Base-by-base conservation (phyloP, 2,329 filamentous ascomycete genomes). In the Trichoderma endophyticum region DNA sequence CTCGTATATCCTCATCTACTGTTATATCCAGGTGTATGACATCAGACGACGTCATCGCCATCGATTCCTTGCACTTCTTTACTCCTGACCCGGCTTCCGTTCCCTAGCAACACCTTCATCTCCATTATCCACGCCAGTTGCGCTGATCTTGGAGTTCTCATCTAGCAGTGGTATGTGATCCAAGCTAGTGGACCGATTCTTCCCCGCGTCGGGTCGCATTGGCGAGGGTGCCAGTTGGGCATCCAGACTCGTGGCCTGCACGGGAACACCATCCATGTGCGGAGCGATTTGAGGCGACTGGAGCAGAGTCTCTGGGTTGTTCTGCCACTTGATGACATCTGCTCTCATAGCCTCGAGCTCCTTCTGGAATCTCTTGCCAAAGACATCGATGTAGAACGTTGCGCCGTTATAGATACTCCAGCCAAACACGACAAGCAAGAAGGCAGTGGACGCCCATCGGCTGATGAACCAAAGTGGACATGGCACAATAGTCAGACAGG, bases 381-480 rank as follows among this genome's bases (percentile, higher is more conserved):
- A 99, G 2, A 98, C 93, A 77, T 99, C 96, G 78, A 99, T 98
- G 82, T 99, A 99, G 82, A 93, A 99, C 0, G 95, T 98, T 21
- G 96, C 94, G 36, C 96, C 96, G 77, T 99, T 99, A 84, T 98
- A 97, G 71, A 98, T 92, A 76, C 93, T 97, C 94, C 95, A 98
- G 57, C 90, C 86, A 79, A 99, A 98, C n/a, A 99, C 90, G 3
- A 89, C 83, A 70, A 91, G 85, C 60, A 99, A 85, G 82, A 98
- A 99, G 0, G 81, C 75, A 2, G 91, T 90, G 54, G 93, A 96
- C 0, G 93, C 91, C 87, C 91, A 93, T 59, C 91, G 90, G 79
- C 91, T 96, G 86, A 93, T 92, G 82, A 99, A 98, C 95, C 96
- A 99, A 8, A 99, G 78, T 0, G 95, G 94, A 76, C 95, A 98